Evolutionary conservation across 345 rosid genomes (phyloP), one percentile per base, ranked within the genome.

Genomic region (Cochlearia excelsa): DNA sequence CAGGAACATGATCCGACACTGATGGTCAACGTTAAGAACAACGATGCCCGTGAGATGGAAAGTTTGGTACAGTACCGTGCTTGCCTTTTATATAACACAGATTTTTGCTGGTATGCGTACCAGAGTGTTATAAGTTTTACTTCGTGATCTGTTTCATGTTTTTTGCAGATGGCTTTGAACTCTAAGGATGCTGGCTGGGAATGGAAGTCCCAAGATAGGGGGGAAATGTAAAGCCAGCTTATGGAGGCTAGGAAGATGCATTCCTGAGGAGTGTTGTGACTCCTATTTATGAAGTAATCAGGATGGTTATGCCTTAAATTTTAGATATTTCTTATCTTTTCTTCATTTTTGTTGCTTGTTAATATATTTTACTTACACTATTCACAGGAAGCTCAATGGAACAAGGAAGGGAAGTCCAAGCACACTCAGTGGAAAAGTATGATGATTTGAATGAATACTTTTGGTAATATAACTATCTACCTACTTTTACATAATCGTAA

Each of bases 391-490:
- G 88, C 99, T 58, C 78, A 80, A 72, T 78, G 86, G 77, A 87
- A 90, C 76, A 76, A 81, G 70, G 77, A 29, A 57, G 99, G 96
- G 52, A 87, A 66, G 72, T 94, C 99, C 70, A 94, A 94, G 79
- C 99, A 94, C 73, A 90, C 97, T n/a, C 96, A 87, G 47, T 94
- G 99, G 99, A 90, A 69, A 94, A 94, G 60, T 94, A 94, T 65
- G 99, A 94, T 70, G 99, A 94, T 79, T 68, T 94, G 66, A 94
- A 94, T 72, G 97, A 94, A 67, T 94, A 81, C 73, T 94, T 94
- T 75, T 94, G 99, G 99, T 94, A 74, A 63, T 63, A 38, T 43
- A 26, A 53, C 54, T 52, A 55, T 43, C 37, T 30, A 46, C 29
- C n/a, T 59, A 38, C n/a, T 51, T 47, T 52, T 35, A 26, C 30